Evolutionary conservation across 768 basidiomycete genomes (phyloP).

Genomic region (Boletus reticulatus): DNA sequence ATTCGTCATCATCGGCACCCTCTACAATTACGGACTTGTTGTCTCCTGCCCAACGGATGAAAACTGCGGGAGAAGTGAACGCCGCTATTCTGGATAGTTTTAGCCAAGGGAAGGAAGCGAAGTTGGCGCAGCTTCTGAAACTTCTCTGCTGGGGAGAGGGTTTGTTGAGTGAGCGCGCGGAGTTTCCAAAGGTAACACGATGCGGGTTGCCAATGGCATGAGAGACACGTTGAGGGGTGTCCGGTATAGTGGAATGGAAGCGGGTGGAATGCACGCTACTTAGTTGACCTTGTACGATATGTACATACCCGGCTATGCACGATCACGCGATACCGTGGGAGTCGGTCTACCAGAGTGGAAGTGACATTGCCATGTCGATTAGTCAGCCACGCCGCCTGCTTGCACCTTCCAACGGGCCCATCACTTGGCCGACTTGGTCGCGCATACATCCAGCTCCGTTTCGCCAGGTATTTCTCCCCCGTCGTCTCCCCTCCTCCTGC

Average conservation of each 20-base stretch:
- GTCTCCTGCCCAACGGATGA: slow-evolving; percentile 83
- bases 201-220: slow-evolving; percentile 8
- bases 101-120: slow-evolving; percentile 91
- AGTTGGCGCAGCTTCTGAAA: slow-evolving; percentile 78
- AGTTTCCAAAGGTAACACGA: slow-evolving; percentile 71
- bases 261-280: slow-evolving; percentile 19
- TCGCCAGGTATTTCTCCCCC: slow-evolving; percentile 14
- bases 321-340: slow-evolving; percentile 14
- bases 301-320: background rate
- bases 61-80: slow-evolving; percentile 95
- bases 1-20: slow-evolving; percentile 47
- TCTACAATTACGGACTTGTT: slow-evolving; percentile 78
- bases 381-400: slow-evolving; percentile 28
- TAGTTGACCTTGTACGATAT: background rate
- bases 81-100: slow-evolving; percentile 91
- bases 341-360: background rate
- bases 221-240: slow-evolving; percentile 26
- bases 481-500: background rate
- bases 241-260: slow-evolving; percentile 14
- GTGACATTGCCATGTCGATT: slow-evolving; percentile 26
- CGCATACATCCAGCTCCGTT: slow-evolving; percentile 28
- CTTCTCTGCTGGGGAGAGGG: slow-evolving; percentile 88
- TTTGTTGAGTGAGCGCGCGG: slow-evolving; percentile 70
- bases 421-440: slow-evolving; percentile 24
- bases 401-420: slow-evolving; percentile 26